These are phyloP conservation scores for Lentinula sp. DNA, from an alignment of 768 basidiomycete genomes.

Conservation along the genomic window DNA sequence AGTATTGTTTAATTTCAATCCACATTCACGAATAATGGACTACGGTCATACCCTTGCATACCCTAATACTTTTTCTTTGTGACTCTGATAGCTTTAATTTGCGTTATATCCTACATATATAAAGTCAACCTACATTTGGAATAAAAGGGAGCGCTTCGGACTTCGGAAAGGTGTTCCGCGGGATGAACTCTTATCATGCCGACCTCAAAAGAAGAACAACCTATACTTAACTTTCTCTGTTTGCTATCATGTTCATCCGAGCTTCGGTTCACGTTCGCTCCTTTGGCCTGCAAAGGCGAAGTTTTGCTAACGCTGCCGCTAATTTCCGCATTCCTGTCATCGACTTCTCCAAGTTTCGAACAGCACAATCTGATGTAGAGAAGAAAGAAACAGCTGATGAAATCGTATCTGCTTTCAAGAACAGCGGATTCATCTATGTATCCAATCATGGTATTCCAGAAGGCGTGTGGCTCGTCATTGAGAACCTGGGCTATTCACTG, in stretches of 20 bases:
- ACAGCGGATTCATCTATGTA: slow-evolving; percentile 78
- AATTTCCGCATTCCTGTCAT: slow-evolving; percentile 67
- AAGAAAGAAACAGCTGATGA: slow-evolving; percentile 59
- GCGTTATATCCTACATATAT: too few relatives aligned
- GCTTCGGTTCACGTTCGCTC: neutral
- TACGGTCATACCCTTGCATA: too few relatives aligned
- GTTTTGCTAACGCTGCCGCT: slow-evolving; percentile 1
- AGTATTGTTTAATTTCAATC: too few relatives aligned
- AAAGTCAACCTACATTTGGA: too few relatives aligned
- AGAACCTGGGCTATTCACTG: neutral
- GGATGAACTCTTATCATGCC: neutral
- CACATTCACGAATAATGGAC: neutral
- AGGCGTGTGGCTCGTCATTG: slow-evolving; percentile 18
- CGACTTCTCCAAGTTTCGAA: slow-evolving; percentile 66
- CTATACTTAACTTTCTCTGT: neutral
- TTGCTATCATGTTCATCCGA: slow-evolving; percentile 3
- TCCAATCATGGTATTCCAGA: slow-evolving; percentile 64
- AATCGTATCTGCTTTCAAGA: slow-evolving; percentile 73
- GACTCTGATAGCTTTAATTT: too few relatives aligned
- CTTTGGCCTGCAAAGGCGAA: neutral
- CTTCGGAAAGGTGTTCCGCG: neutral
- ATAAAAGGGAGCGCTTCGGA: neutral
- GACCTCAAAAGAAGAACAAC: neutral
- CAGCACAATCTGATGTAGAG: slow-evolving; percentile 41
- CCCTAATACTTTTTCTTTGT: too few relatives aligned